phyloP scores from a whole-genome alignment of 2,329 filamentous ascomycete genomes.

The Corynespora cassiicola region DNA sequence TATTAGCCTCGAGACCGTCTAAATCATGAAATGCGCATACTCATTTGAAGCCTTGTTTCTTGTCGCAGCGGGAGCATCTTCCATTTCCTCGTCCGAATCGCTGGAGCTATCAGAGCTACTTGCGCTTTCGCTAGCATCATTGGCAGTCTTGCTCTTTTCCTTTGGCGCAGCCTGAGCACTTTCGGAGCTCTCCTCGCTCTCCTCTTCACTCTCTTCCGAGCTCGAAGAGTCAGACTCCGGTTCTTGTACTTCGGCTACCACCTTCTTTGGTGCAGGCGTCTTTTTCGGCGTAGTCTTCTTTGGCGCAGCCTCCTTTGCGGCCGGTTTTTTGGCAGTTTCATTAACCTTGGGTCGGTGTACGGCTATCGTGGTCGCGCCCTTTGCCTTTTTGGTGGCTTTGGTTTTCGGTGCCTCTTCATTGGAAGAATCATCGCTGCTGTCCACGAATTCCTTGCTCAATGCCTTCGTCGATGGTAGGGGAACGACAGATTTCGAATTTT shows the following conservation, averaged over 20 bases:
- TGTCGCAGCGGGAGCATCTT: constrained; percentile 20
- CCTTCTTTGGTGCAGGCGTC: constrained; percentile 21
- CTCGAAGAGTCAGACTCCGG: constrained; percentile 30
- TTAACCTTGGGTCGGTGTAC: constrained; percentile 34
- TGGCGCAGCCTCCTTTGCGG: constrained; percentile 12
- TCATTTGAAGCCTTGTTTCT: constrained; percentile 19
- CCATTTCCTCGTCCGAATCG: constrained; percentile 46
- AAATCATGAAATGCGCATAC: constrained; percentile 22
- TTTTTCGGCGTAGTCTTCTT: constrained; percentile 18
- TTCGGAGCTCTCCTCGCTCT: constrained; percentile 25
- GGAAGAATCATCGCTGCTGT: constrained; percentile 39
- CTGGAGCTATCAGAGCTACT: constrained; percentile 40
- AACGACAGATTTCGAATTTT: too few relatives aligned
- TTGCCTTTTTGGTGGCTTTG: constrained; percentile 20
- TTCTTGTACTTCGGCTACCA: constrained; percentile 24
- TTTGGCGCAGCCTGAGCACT: constrained; percentile 20
- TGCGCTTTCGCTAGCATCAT: constrained; percentile 17
- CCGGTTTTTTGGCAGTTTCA: constrained; percentile 24
- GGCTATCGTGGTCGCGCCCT: constrained; percentile 34
- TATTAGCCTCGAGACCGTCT: constrained; percentile 13
- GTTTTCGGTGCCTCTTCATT: constrained; percentile 22
- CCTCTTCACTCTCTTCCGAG: constrained; percentile 30
- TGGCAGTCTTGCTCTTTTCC: constrained; percentile 17
- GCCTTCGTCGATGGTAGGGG: too few relatives aligned
- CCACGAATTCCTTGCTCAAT: constrained; percentile 45